Evolutionary conservation across 495 filamentous ascomycete species (phyloP), one percentile per base, ranked within the genome.

Genomic region (Aspergillus affinis): DNA sequence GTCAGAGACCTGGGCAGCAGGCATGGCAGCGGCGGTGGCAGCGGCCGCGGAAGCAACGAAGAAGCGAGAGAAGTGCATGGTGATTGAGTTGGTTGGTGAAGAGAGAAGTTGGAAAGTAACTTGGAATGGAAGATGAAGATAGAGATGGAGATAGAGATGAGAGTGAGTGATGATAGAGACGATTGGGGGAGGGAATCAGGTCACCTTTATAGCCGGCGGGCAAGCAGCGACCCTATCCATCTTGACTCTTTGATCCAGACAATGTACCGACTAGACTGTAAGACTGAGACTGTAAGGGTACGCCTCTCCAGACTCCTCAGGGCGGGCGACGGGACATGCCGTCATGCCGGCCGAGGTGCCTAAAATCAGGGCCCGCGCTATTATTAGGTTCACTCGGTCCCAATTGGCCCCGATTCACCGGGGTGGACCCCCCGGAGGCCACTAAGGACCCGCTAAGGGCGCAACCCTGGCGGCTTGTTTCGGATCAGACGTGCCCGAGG

Each of bases 21-120:
- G 71, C 21, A 61, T 47, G 48, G 72, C 70, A 18, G 63, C 45
- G 47, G 61, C 67, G 50, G 64, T 66, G 52, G 62, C 62, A 36
- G 66, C 66, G n/a, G 68, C 55, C 9, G 61, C 64, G 36, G 63
- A 66, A 49, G 68, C 65, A 53, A 68, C 54, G 45, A 65, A 26
- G 27, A 70, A 20, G 48, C 57, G 65, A 57, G 65, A 69, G 68
- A 73, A 45, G 63, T 71, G 69, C 72, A 73, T 75, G 36, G 36
- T 41, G 36, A 15, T 41, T 41, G 36, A 15, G 36, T 13, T 41
- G 36, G 10, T 41, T 41, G 36, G 36, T 26, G 23, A 26, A 26
- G 4, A 26, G 23, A 4, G 23, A 26, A 26, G 23, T 41, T 41
- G 36, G 36, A 32, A 32, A 32, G 30, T 8, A 32, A 32, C 10